Percentiles rank a stretch among this genome's conserved stretches.
Evolutionary conservation across 441 rosid genomes (phyloP).

Genomic region (Croton setiger): DNA sequence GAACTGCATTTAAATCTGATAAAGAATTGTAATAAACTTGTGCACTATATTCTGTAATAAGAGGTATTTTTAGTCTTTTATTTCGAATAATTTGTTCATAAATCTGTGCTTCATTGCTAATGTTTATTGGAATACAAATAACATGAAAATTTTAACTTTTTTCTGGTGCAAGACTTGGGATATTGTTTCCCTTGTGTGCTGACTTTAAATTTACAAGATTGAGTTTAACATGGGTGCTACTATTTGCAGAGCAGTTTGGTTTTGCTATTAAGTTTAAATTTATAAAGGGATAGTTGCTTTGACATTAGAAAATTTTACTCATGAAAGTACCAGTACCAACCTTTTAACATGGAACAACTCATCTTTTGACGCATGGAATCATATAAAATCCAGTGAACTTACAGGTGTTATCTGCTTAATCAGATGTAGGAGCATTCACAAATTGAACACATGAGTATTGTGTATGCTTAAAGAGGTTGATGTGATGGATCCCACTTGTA

Average conservation of each 20-base stretch:
- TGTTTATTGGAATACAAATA: not conserved
- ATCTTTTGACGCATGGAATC: too few species aligned
- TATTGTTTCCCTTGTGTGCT: not conserved
- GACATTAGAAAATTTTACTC: too few species aligned
- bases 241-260: not conserved
- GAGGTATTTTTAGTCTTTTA: not conserved
- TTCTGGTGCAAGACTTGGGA: not conserved
- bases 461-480: too few species aligned
- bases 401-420: too few species aligned
- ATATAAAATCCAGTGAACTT: too few species aligned
- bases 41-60: too few species aligned
- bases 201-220: not conserved
- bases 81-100: not conserved
- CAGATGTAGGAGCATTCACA: too few species aligned
- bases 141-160: not conserved
- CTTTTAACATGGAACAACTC: too few species aligned
- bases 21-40: slow-evolving; percentile 1
- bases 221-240: not conserved
- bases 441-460: too few species aligned
- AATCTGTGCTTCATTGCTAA: not conserved
- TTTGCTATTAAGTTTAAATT: not conserved
- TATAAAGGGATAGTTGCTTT: too few species aligned
- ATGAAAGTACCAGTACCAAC: too few species aligned
- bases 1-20: slow-evolving; percentile 9
- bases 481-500: too few species aligned